Base-by-base conservation (phyloP, 2,329 filamentous ascomycete genomes). In the Epichloe hybrida region DNA sequence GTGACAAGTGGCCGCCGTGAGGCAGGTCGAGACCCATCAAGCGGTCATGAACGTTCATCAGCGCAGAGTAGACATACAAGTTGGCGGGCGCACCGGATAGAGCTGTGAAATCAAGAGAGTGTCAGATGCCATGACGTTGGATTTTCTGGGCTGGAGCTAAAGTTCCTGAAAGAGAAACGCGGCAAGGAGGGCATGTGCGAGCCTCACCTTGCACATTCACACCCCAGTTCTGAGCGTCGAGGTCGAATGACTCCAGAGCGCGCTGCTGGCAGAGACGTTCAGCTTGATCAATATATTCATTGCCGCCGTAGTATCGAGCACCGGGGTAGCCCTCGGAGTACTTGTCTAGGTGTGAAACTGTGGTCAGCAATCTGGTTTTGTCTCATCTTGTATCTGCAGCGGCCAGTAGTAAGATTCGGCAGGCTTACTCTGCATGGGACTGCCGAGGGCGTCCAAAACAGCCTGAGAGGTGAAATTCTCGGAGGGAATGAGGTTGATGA, bases 251-350 rank as follows among this genome's bases (percentile, higher is more conserved):
- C 69, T 95, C 81, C 12, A 97, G 74, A 17, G 93, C 93, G 61
- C 91, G 83, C 65, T 88, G 78, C 72, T 97, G 93, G 70, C 91
- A 97, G 46, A 95, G 74, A 45, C 84, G 75, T 72, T 97, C 91
- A 5, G 91, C 81, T 62, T 88, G 80, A 63, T 97, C 91, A 62
- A 97, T 97, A 68, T 90, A 89, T 70, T 96, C 86, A 68, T 97
- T 97, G 57, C 91, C 91, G 50, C 91, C 91, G 65, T 97, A 97
- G 73, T 97, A 97, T 64, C 91, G 79, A 54, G 91, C 91, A 51
- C 93, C 93, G 35, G 91, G 93, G 62, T 98, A 98, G 48, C 93
- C 93, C 69, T 98, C 93, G 0, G 93, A 97, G 72, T 98, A 98
- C 69, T 98, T 97, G 71, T 97, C 87, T 86, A 21, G 13, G 27